Evolutionary conservation across 192 early-diverging fungal genomes (phyloP).

Genomic region (Lobosporangium transversale): DNA sequence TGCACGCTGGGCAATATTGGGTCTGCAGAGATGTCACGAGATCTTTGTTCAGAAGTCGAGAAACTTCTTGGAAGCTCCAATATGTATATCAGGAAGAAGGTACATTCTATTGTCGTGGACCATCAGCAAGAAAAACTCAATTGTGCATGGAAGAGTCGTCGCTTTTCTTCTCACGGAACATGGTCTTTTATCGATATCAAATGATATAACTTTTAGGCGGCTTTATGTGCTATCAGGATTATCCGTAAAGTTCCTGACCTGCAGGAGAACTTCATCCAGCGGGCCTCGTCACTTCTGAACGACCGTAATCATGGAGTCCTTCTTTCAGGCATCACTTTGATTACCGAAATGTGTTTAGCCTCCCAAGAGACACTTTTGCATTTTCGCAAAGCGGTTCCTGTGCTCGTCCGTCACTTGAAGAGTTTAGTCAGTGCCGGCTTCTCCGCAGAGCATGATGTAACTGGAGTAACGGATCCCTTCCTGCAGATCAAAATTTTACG

Average conservation of each 20-base stretch:
- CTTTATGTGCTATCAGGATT: slow-evolving; percentile 91
- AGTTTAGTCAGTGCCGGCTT: slow-evolving; percentile 86
- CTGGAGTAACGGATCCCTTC: slow-evolving; percentile 97
- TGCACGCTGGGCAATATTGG: slow-evolving; percentile 97
- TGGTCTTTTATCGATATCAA: neutral
- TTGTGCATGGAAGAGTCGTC: neutral
- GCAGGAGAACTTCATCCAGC: slow-evolving; percentile 82
- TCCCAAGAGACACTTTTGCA: slow-evolving; percentile 73
- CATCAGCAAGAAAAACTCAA: no score
- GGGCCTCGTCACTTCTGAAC: slow-evolving; percentile 77
- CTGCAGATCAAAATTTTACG: slow-evolving; percentile 94
- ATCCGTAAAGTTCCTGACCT: slow-evolving; percentile 95
- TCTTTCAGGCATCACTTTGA: slow-evolving; percentile 88
- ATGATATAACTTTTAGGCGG: slow-evolving; percentile 66
- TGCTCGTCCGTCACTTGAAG: slow-evolving; percentile 89
- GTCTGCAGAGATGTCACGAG: slow-evolving; percentile 95
- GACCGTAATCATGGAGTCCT: slow-evolving; percentile 97
- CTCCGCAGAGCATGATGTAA: slow-evolving; percentile 95
- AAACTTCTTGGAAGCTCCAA: slow-evolving; percentile 90
- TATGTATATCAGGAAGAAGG: slow-evolving; percentile 97
- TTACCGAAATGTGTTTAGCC: slow-evolving; percentile 88
- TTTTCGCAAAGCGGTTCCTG: slow-evolving; percentile 82
- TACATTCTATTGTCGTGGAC: slow-evolving; percentile 39
- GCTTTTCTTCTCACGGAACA: neutral
- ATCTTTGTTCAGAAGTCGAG: slow-evolving; percentile 94